Percentiles rank a stretch among this genome's conserved stretches.
Conservation (phyloP, 306 rosid genomes). For the Leucaena leucocephala region DNA sequence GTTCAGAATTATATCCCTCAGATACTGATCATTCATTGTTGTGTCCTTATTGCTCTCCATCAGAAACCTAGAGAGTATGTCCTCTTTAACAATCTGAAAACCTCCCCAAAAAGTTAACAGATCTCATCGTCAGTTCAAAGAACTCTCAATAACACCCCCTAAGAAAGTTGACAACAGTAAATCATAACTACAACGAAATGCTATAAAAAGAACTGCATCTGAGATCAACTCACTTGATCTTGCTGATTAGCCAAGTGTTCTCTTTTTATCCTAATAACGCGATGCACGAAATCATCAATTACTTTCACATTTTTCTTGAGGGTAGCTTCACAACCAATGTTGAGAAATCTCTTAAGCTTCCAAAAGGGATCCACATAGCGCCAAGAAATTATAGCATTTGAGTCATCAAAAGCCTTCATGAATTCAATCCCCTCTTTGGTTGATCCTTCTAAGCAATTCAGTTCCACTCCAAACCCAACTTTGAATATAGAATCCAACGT, state of each 20-base stretch:
- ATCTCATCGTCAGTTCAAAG: no score
- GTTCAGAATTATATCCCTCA: no score
- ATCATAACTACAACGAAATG: no score
- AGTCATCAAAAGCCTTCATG: conserved; percentile 76
- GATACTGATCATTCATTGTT: no score
- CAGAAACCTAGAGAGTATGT: conserved; percentile 78
- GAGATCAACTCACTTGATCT: neutral
- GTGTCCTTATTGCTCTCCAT: conserved; percentile 34
- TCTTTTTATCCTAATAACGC: conserved; percentile 54
- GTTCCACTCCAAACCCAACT: conserved; percentile 83
- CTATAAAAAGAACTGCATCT: no score
- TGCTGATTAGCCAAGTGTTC: conserved; percentile 36
- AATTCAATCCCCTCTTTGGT: conserved; percentile 58
- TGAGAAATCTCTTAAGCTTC: conserved; percentile 66
- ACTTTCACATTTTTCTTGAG: conserved; percentile 53
- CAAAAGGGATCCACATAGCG: conserved; percentile 76
- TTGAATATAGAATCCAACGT: conserved; percentile 78
- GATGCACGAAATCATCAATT: conserved; percentile 54
- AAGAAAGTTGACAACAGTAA: no score
- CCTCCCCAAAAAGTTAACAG: neutral
- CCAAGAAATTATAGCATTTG: conserved; percentile 62
- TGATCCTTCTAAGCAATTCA: conserved; percentile 71
- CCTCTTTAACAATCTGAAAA: conserved; percentile 62
- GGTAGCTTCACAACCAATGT: conserved; percentile 66
- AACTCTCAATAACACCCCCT: no score